Evolutionary conservation across 768 basidiomycete genomes (phyloP).

Genomic region (Lentinula raphanica): DNA sequence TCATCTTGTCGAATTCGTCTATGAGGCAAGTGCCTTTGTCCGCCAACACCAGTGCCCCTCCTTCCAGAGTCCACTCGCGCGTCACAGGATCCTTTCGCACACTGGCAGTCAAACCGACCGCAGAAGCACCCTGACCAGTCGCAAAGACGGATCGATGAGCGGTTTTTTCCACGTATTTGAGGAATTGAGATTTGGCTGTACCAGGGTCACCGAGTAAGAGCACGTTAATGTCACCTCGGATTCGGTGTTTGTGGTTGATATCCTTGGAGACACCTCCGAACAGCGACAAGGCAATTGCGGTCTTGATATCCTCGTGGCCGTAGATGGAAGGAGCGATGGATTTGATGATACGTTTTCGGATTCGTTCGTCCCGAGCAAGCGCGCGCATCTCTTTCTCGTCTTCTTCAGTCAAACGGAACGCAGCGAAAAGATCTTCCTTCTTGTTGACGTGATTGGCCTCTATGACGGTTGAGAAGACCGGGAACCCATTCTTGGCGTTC

Average conservation of each 20-base stretch:
- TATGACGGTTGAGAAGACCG: slow-evolving; percentile 96
- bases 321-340: slow-evolving; percentile 99
- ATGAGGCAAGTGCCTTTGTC: slow-evolving; percentile 98
- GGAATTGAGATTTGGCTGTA: slow-evolving; percentile 97
- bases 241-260: slow-evolving; percentile 92
- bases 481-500: slow-evolving; percentile 98
- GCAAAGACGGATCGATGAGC: slow-evolving; percentile 97
- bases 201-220: slow-evolving; percentile 96
- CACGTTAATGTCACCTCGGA: slow-evolving; percentile 97
- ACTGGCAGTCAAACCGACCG: slow-evolving; percentile 96
- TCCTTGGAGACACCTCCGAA: slow-evolving; percentile 95
- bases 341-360: slow-evolving; percentile 96
- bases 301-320: slow-evolving; percentile 99
- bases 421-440: slow-evolving; percentile 98
- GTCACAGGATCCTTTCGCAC: slow-evolving; percentile 99
- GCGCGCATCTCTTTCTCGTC: slow-evolving; percentile 89
- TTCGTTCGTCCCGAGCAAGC: slow-evolving; percentile 86
- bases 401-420: slow-evolving; percentile 94
- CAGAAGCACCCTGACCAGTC: slow-evolving; percentile 96
- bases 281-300: slow-evolving; percentile 89
- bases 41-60: slow-evolving; percentile 95
- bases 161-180: slow-evolving; percentile 99
- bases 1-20: slow-evolving; percentile 99
- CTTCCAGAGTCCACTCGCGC: slow-evolving; percentile 97
- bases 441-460: slow-evolving; percentile 99